Evolutionary conservation across 148 eudicot genomes (phyloP).

Genomic region (Chenopodium formosanum): DNA sequence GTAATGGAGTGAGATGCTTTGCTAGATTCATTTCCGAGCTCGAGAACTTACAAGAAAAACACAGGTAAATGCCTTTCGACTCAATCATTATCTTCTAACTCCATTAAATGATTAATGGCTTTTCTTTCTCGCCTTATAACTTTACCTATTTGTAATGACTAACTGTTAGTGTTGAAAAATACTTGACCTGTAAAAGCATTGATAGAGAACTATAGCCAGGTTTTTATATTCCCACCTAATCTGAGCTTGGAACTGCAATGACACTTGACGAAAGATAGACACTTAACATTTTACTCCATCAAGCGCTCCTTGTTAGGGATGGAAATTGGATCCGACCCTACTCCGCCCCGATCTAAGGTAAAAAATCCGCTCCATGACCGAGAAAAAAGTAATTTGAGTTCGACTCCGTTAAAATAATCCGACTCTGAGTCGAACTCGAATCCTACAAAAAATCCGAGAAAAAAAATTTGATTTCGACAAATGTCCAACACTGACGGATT

Average conservation of each 20-base stretch:
- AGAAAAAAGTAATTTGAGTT: too few relatives aligned
- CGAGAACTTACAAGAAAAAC: slow-evolving; percentile 64
- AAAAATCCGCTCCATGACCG: too few relatives aligned
- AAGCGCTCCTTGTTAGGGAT: not conserved
- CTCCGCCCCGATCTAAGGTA: not conserved
- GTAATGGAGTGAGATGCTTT: slow-evolving; percentile 97
- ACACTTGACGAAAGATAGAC: not conserved
- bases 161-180: not conserved
- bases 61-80: slow-evolving; percentile 44
- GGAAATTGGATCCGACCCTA: too few relatives aligned
- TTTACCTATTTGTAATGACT: too few relatives aligned
- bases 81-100: not conserved
- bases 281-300: not conserved
- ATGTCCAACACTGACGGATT: too few relatives aligned
- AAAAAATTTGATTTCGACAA: too few relatives aligned
- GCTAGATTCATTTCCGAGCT: slow-evolving; percentile 90
- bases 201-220: not conserved
- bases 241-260: not conserved
- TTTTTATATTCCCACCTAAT: not conserved
- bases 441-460: too few relatives aligned
- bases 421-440: too few relatives aligned
- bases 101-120: not conserved
- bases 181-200: not conserved
- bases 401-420: too few relatives aligned
- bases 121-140: not conserved